phyloP scores from a whole-genome alignment of 2,329 filamentous ascomycete genomes.

The Oidium heveae region DNA sequence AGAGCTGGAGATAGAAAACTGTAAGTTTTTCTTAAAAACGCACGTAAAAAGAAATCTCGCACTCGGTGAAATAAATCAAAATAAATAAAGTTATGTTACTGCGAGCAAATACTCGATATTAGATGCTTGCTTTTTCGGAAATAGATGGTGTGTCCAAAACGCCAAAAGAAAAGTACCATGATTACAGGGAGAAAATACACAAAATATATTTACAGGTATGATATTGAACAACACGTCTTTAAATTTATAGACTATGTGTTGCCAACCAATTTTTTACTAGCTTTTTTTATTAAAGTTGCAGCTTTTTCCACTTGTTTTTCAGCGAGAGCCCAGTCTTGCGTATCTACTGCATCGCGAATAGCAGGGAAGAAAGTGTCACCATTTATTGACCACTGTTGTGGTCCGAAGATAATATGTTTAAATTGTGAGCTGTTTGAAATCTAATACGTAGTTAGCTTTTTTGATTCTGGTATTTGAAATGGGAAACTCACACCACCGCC shows the following conservation, averaged over 20 bases:
- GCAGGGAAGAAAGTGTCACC: slow-evolving; percentile 51
- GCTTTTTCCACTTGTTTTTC: slow-evolving; percentile 46
- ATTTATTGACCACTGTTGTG: slow-evolving; percentile 48
- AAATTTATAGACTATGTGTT: slow-evolving; percentile 3
- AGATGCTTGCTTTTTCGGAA: background rate
- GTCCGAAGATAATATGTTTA: slow-evolving; percentile 79
- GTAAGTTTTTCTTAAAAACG: no score
- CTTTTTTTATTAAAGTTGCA: slow-evolving; percentile 37
- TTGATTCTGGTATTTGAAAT: background rate
- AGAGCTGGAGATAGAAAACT: no score
- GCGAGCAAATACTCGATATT: no score
- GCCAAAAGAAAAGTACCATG: background rate
- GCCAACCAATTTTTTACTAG: slow-evolving; percentile 17
- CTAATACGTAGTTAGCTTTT: slow-evolving; percentile 18
- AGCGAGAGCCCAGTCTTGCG: slow-evolving; percentile 42
- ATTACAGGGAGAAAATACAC: background rate
- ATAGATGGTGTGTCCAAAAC: background rate
- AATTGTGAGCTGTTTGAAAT: slow-evolving; percentile 74
- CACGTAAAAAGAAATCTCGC: no score
- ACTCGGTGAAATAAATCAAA: no score
- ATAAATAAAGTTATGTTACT: no score
- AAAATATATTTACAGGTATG: background rate
- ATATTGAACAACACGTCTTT: background rate
- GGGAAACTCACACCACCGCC: slow-evolving; percentile 40
- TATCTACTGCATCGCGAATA: slow-evolving; percentile 58